Conservation (phyloP, 1,284 basidiomycete species). For the Calocybe gambosa region DNA sequence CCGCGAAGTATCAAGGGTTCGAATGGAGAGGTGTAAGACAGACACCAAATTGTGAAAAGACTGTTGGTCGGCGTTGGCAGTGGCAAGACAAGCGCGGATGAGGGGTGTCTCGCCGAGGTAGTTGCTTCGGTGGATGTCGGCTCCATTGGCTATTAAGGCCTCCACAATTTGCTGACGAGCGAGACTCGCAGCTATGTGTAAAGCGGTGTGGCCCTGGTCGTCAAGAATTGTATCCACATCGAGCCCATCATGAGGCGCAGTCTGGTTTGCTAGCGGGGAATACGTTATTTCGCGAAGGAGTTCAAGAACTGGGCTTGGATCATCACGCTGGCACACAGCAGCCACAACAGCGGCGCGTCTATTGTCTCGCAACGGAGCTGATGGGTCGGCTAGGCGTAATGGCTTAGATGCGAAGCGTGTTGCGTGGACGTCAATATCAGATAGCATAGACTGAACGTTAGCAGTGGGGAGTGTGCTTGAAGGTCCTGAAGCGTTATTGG, state of each 20-base stretch:
- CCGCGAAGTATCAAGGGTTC: slow-evolving; percentile 87
- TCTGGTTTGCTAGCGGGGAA: slow-evolving; percentile 32
- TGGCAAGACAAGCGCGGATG: slow-evolving; percentile 87
- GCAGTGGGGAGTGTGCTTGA: slow-evolving; percentile 25
- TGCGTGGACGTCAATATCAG: slow-evolving; percentile 33
- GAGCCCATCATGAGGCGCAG: slow-evolving; percentile 25
- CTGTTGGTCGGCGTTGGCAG: slow-evolving; percentile 79
- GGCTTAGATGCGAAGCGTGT: slow-evolving; percentile 70
- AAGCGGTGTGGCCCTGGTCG: slow-evolving; percentile 90
- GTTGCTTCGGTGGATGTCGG: slow-evolving; percentile 88
- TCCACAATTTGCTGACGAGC: slow-evolving; percentile 65
- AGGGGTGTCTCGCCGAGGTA: slow-evolving; percentile 93
- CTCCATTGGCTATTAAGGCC: slow-evolving; percentile 66
- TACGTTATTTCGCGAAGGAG: slow-evolving; percentile 57
- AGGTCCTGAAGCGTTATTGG: slow-evolving; percentile 32
- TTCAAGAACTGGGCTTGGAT: slow-evolving; percentile 55
- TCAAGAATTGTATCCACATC: slow-evolving; percentile 85
- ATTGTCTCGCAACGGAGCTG: slow-evolving; percentile 54
- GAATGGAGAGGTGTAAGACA: slow-evolving; percentile 66
- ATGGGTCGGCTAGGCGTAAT: slow-evolving; percentile 48
- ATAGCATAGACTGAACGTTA: slow-evolving; percentile 28
- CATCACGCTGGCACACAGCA: slow-evolving; percentile 62
- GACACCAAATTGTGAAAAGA: slow-evolving; percentile 68
- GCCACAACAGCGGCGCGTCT: slow-evolving; percentile 56
- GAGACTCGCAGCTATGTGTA: slow-evolving; percentile 91